Conservation (phyloP, 441 rosid species). For the Populus hybrid region DNA sequence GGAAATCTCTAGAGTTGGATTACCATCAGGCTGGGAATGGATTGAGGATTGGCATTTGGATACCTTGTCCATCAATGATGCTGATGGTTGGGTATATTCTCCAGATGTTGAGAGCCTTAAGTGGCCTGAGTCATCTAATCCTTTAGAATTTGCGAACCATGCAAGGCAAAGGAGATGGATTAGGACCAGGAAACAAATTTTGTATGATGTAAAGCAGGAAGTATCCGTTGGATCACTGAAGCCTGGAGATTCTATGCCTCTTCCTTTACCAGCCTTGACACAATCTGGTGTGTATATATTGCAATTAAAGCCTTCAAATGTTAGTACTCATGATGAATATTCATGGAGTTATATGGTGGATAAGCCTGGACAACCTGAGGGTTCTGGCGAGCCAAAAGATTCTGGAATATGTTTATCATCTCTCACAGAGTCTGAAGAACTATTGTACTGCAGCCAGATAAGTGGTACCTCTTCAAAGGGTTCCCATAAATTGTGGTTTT, state of each 20-base stretch:
- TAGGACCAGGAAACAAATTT: constrained; percentile 45
- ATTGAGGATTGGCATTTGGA: constrained; percentile 61
- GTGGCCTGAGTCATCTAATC: constrained; percentile 59
- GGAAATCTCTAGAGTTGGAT: constrained; percentile 34
- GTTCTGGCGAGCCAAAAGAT: constrained; percentile 30
- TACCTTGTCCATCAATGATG: constrained; percentile 34
- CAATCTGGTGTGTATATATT: constrained; percentile 59
- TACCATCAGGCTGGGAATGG: constrained; percentile 64
- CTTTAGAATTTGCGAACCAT: constrained; percentile 38
- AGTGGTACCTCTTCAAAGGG: constrained; percentile 61
- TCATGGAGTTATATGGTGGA: constrained; percentile 88
- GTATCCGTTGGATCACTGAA: constrained; percentile 60
- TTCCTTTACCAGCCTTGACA: constrained; percentile 68
- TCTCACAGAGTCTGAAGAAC: constrained; percentile 70
- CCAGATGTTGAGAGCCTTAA: constrained; percentile 52
- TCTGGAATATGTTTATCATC: constrained; percentile 70
- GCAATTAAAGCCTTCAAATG: constrained; percentile 59
- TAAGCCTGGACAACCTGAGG: constrained; percentile 33
- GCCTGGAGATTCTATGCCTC: constrained; percentile 74
- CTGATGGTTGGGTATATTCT: constrained; percentile 77
- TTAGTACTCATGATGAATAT: constrained; percentile 48
- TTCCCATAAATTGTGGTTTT: constrained; percentile 71
- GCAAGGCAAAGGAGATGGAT: constrained; percentile 78
- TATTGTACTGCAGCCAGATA: constrained; percentile 62
- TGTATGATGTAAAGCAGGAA: constrained; percentile 36